A percentile compares a stretch with the other conserved stretches of the same genome.
Evolutionary conservation across 73 alveolate genomes (phyloP).

Genomic region (Durusdinium trenchii): DNA sequence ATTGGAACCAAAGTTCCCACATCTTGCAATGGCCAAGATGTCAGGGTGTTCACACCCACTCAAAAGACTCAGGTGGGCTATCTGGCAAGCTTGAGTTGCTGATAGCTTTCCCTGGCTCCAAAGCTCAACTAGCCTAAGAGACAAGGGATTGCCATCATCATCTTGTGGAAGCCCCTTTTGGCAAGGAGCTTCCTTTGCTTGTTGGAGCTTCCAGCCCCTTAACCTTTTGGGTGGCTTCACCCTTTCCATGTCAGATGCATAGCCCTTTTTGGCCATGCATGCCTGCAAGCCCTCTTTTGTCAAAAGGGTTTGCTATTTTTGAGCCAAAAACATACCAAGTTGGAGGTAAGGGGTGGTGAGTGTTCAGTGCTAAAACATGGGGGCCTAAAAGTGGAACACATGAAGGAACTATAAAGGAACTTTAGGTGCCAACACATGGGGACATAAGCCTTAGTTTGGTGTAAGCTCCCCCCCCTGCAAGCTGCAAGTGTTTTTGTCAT

Average conservation of each 20-base stretch:
- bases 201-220: constrained; percentile 35
- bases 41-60: constrained; percentile 39
- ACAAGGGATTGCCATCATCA: background rate
- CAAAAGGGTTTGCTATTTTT: background rate
- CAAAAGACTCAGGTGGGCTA: background rate
- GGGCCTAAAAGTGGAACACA: no score
- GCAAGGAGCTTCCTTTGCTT: background rate
- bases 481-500: no score
- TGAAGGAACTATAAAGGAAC: no score
- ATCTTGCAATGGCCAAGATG: constrained; percentile 9
- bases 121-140: constrained; percentile 22
- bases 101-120: constrained; percentile 19
- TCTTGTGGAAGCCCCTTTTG: background rate
- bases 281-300: background rate
- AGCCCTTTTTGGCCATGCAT: background rate
- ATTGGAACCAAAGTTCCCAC: constrained; percentile 5
- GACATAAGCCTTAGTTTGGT: no score
- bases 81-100: background rate
- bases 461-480: no score
- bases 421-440: no score
- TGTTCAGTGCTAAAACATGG: no score
- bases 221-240: constrained; percentile 13
- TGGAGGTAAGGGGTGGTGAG: no score
- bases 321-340: background rate
- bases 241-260: background rate